Evolutionary conservation across 2,329 filamentous ascomycete species (phyloP).

Genomic region (Trichoderma sp.): DNA sequence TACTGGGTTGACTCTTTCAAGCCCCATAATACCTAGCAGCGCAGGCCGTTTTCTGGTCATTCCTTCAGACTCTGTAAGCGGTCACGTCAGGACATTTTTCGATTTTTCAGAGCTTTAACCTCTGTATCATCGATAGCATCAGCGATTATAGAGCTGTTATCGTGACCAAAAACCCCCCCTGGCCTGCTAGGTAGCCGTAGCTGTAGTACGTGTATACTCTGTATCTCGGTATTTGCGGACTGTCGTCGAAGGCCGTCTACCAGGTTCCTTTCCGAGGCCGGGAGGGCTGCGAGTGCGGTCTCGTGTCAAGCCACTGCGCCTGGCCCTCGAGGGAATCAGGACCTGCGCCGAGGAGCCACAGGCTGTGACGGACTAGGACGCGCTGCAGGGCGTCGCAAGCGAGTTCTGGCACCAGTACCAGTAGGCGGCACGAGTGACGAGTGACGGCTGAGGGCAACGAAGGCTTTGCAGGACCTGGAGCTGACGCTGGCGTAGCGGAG

Average conservation of each 20-base stretch:
- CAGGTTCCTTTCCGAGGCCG: not conserved
- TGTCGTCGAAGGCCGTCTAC: not conserved
- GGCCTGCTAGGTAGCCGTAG: too few relatives aligned
- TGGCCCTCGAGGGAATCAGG: not conserved
- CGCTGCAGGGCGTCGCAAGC: slow-evolving; percentile 26
- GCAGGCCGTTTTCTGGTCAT: too few relatives aligned
- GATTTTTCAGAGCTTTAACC: too few relatives aligned
- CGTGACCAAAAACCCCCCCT: too few relatives aligned
- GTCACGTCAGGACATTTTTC: too few relatives aligned
- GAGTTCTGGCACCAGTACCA: slow-evolving; percentile 10
- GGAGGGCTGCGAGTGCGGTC: not conserved
- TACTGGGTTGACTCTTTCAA: too few relatives aligned
- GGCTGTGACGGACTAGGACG: not conserved
- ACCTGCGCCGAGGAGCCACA: not conserved
- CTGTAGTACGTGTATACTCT: too few relatives aligned
- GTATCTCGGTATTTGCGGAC: too few relatives aligned
- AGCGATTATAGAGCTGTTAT: too few relatives aligned
- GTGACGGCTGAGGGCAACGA: slow-evolving; percentile 16
- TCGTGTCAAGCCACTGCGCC: not conserved
- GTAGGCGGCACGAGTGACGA: not conserved
- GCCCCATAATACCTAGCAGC: too few relatives aligned
- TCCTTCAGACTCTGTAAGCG: too few relatives aligned
- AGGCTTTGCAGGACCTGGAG: slow-evolving; percentile 23
- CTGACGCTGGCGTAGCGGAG: slow-evolving; percentile 26
- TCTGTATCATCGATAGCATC: too few relatives aligned